A percentile compares a stretch with the other conserved stretches of the same genome.
These are phyloP conservation scores for Ceratocystiopsis brevicomis DNA, from an alignment of 2,329 filamentous ascomycete genomes.

Conservation along the genomic window DNA sequence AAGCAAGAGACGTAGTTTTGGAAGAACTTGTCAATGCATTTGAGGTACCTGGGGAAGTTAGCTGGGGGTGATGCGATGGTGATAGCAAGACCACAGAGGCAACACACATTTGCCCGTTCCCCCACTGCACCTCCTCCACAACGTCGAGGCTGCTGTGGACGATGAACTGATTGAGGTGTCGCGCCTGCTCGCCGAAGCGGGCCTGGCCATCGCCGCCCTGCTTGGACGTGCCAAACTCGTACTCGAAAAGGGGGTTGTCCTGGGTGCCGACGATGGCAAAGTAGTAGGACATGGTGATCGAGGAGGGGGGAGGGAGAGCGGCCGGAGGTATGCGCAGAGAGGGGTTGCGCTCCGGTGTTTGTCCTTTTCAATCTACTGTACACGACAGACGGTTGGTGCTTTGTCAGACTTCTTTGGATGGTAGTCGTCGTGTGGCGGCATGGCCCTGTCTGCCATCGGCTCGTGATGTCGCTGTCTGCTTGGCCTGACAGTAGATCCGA, in stretches of 20 bases:
- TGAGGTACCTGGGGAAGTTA: slow-evolving; percentile 54
- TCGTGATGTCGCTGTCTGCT: too few species aligned
- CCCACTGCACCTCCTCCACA: slow-evolving; percentile 93
- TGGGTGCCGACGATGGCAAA: slow-evolving; percentile 91
- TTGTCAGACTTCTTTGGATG: too few species aligned
- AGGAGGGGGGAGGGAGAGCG: background rate
- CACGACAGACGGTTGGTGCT: too few species aligned
- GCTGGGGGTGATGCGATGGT: background rate
- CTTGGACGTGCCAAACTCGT: slow-evolving; percentile 93
- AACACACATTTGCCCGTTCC: slow-evolving; percentile 57
- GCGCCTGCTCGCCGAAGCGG: slow-evolving; percentile 71
- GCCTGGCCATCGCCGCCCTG: slow-evolving; percentile 84
- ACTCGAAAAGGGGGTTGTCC: slow-evolving; percentile 90
- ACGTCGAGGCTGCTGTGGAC: slow-evolving; percentile 87
- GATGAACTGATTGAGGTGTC: slow-evolving; percentile 94
- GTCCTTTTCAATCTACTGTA: too few species aligned
- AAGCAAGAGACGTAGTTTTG: slow-evolving; percentile 91
- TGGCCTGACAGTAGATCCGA: too few species aligned
- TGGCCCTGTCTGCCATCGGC: too few species aligned
- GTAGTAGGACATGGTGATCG: slow-evolving; percentile 84
- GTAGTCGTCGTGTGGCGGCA: too few species aligned
- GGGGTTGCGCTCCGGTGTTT: too few species aligned
- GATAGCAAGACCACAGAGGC: background rate
- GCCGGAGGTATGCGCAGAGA: too few species aligned
- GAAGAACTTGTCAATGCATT: slow-evolving; percentile 91